Evolutionary conservation across 768 basidiomycete species (phyloP), one percentile per base, ranked within the genome.

Genomic region (Amanita molliuscula): DNA sequence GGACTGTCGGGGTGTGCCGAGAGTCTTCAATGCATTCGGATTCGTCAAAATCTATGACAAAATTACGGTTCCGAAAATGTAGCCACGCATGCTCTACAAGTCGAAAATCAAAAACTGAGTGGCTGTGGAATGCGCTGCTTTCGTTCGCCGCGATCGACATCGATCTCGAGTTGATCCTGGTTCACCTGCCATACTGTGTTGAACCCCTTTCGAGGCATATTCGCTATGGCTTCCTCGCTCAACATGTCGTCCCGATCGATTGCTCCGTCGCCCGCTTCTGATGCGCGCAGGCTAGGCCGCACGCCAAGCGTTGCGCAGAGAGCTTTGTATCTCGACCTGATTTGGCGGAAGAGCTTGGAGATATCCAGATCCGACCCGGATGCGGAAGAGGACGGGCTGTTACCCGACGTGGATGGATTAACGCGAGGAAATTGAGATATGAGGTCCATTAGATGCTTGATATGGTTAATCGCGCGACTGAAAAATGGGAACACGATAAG

Each of bases 221-320:
- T 25, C 16, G 16, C 42, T n/a, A n/a, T 13, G 7, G 23, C 36
- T 25, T 48, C 47, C 6, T 48, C 47, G 11, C 28, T 15, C 7
- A 48, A 8, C 9, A 40, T 41, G 23, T 38, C 47, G 13, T 41
- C 38, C 10, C 23, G 36, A 40, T 48, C 36, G 21, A 11, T 3
- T 2, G 48, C 21, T 8, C 26, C 16, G 13, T 33, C 48, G 11
- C 48, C 48, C 10, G 38, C 28, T 41, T 48, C 48, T 26, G 48
- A 48, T 41, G 67, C 65, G 13, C 67, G 64, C 20, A 77, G 53
- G 42, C 65, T 66, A 0, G 74, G 73, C 25, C 68, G 66, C 28
- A 91, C 76, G 28, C 88, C 88, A 18, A 97, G 71, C 0, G 79
- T 77, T 0, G 92, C 81, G 57, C 94, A 99, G 34, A 94, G 78